Evolutionary conservation across 1,284 basidiomycete species (phyloP).

Genomic region (Phylloporus sp.): DNA sequence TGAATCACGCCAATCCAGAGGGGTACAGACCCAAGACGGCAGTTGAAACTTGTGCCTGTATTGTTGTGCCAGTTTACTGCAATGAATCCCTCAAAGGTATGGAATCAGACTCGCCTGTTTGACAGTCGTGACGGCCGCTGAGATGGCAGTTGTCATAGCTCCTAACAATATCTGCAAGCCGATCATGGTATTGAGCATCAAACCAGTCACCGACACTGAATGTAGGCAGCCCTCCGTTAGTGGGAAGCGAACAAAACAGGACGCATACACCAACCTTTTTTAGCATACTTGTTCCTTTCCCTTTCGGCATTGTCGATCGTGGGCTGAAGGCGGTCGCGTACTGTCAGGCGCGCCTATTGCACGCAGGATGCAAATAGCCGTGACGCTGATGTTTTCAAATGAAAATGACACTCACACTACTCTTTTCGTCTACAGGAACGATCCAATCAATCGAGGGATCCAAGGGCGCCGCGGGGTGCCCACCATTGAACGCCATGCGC

Average conservation of each 20-base stretch:
- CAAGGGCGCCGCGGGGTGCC: not conserved
- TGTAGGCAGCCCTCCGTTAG: constrained; percentile 14
- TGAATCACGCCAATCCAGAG: not conserved
- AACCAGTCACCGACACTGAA: constrained; percentile 57
- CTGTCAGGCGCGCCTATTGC: constrained; percentile 38
- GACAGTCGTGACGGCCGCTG: constrained; percentile 53
- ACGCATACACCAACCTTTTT: constrained; percentile 38
- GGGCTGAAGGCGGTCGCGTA: constrained; percentile 53
- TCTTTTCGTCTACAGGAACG: constrained; percentile 35
- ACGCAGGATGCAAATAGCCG: constrained; percentile 5
- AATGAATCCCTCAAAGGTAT: not conserved
- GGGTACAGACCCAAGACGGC: constrained; percentile 33
- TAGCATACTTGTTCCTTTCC: constrained; percentile 51
- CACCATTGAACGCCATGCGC: constrained; percentile 6
- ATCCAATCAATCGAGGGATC: constrained; percentile 38
- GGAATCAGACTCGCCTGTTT: constrained; percentile 41
- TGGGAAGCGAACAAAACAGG: not conserved
- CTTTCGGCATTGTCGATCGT: constrained; percentile 50
- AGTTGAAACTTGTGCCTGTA: constrained; percentile 36
- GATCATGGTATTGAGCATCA: constrained; percentile 61
- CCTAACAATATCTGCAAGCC: constrained; percentile 69
- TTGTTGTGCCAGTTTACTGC: constrained; percentile 5
- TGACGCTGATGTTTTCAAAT: not conserved
- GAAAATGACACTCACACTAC: constrained; percentile 16
- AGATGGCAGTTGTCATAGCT: constrained; percentile 71